These are phyloP conservation scores for Pouteria campechiana DNA, from an alignment of 179 eudicot genomes.

Conservation along the genomic window DNA sequence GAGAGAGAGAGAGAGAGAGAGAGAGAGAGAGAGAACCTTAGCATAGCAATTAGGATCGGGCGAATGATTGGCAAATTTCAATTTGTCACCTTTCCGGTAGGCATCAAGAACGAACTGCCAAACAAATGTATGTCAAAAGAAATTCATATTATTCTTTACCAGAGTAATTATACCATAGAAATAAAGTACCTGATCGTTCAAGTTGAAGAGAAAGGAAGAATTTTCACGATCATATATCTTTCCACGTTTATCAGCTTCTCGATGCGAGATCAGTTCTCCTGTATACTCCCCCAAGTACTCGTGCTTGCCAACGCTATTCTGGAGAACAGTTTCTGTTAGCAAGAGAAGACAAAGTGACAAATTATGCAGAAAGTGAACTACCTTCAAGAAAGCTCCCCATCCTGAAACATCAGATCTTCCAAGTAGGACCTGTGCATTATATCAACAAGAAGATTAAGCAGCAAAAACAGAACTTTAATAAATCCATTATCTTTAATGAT, in stretches of 20 bases:
- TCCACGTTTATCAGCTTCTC: conserved; percentile 97
- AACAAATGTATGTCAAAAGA: conserved; percentile 1
- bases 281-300: conserved; percentile 99
- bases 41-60: conserved; percentile 95
- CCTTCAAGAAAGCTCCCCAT: conserved; percentile 99
- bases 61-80: conserved; percentile 95
- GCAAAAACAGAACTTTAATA: no score
- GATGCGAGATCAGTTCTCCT: conserved; percentile 92
- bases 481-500: no score
- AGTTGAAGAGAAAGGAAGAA: conserved; percentile 85
- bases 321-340: conserved; percentile 7
- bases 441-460: no score
- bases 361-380: conserved; percentile 5
- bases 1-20: neutral
- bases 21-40: conserved; percentile 31
- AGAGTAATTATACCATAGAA: neutral
- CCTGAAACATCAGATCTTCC: conserved; percentile 97
- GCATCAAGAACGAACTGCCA: conserved; percentile 96
- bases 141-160: neutral
- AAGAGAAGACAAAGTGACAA: neutral
- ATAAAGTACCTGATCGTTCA: conserved; percentile 69
- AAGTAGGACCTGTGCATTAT: conserved; percentile 61
- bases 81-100: conserved; percentile 79
- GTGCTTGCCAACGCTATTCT: conserved; percentile 78
- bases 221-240: conserved; percentile 96